Evolutionary conservation across 768 basidiomycete species (phyloP), one percentile per base, ranked within the genome.

Genomic region (Trametes gibbosa): DNA sequence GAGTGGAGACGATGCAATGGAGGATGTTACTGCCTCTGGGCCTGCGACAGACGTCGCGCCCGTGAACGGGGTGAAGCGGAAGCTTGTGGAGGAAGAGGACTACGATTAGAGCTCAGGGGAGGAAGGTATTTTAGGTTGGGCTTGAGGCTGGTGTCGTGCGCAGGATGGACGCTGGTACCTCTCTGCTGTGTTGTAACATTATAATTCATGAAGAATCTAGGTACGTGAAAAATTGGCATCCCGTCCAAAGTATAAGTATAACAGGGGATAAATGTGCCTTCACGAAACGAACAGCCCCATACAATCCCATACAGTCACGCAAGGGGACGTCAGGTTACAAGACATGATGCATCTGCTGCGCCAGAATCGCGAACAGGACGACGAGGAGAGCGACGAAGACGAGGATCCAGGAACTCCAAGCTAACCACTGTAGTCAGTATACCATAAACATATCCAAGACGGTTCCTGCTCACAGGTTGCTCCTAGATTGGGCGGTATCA

Each of bases 41-140:
- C 46, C 54, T 41, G 76, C 74, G 7, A 76, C 80, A n/a, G 66
- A 73, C 9, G 53, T 41, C 2, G 62, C 63, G 3, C 58, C 64
- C 1, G 48, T 65, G 34, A 86, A 86, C 59, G 90, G 87, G 23
- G 76, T 84, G 50, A 91, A 90, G 69, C 79, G 91, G 40, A 91
- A 92, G 71, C 73, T 92, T 48, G 86, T 91, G 2, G 91, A 93
- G 69, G 91, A 92, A 66, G 90, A 93, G 62, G 91, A 93, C 67
- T 93, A 93, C 62, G 90, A 92, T 69, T 90, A 75, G 70, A 32
- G 29, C 29, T 46, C 42, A 29, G 13, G 21, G 27, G n/a, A n/a
- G n/a, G n/a, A n/a, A n/a, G n/a, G n/a, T n/a, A n/a, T 10, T 27
- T 39, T 41, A 41, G 24, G 32, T 27, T 41, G 21, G 51, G 14